Base-by-base conservation (phyloP, 2,329 filamentous ascomycete species). In the Microcera coccophila region DNA sequence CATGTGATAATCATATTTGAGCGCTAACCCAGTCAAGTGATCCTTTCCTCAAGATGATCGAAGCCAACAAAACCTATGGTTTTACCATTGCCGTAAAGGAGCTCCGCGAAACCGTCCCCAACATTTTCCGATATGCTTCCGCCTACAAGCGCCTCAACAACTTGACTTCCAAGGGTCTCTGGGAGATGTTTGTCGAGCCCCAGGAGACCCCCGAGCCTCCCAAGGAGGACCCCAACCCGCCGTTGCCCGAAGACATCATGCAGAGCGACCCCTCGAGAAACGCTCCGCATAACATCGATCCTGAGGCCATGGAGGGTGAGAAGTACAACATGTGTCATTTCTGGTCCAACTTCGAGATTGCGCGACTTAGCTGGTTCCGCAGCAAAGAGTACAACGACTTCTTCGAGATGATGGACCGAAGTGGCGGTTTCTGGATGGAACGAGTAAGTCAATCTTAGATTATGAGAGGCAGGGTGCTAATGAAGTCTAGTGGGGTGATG, bases 321-420 rank as follows among this genome's bases (percentile, higher is more conserved):
- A 87, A 84, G 58, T 98, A 98, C 76, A 98, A 98, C 72, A 98
- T 98, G 93, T 98, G 93, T 66, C 93, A 98, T 73, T 98, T 96
- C 74, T 98, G 93, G 93, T 95, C 90, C 66, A 98, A 98, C 67
- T 98, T 98, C 56, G 93, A 98, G 68, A 98, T 98, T 70, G 93
- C 93, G 12, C 82, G 84, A 46, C 78, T 98, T 48, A 85, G 88
- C 70, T 98, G 90, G 82, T 97, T 97, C 79, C 82, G 93, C 57
- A 96, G 90, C 73, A 91, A 95, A 70, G 87, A 90, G 62, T 98
- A 98, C 64, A 86, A 95, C 58, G 93, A 96, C 54, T 98, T 98
- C 67, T 98, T 98, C 67, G 76, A 96, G 60, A 94, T 95, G 85
- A 96, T 98, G 91, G 93, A 98, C 64, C 84, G 84, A 50, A 96